Conservation (phyloP, 805 yeast species). For the Yarrowia keelungensis region DNA sequence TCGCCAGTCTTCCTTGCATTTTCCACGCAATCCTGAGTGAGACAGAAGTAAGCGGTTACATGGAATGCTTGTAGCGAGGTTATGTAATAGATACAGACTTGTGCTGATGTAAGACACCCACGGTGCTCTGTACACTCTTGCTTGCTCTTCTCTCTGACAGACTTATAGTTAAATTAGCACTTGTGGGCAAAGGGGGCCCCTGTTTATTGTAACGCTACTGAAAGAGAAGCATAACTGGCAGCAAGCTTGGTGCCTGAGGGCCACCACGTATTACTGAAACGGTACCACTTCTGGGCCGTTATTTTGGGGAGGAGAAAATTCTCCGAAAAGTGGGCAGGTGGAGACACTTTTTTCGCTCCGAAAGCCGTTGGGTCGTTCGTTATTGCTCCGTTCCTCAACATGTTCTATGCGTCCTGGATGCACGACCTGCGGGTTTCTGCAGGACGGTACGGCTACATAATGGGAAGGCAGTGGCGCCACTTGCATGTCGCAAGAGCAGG, state of each 20-base stretch:
- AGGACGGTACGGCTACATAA: constrained; percentile 12
- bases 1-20: constrained; percentile 5
- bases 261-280: too few relatives aligned
- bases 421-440: constrained; percentile 5
- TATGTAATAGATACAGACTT: too few relatives aligned
- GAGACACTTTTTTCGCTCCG: neutral
- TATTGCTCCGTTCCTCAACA: neutral
- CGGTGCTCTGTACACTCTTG: too few relatives aligned
- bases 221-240: too few relatives aligned
- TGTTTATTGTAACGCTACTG: neutral
- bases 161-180: constrained; percentile 11
- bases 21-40: constrained; percentile 4
- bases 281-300: too few relatives aligned
- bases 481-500: neutral
- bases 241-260: neutral
- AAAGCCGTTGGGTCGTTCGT: neutral
- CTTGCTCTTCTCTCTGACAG: neutral
- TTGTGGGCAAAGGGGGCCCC: neutral
- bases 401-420: constrained; percentile 9
- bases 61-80: too few relatives aligned
- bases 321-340: constrained; percentile 21
- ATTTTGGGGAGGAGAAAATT: too few relatives aligned
- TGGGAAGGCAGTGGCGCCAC: constrained; percentile 11
- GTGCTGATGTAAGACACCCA: too few relatives aligned
- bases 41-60: neutral